Base-by-base conservation (phyloP, 2,329 filamentous ascomycete genomes). In the Cordyceps tenuipes region DNA sequence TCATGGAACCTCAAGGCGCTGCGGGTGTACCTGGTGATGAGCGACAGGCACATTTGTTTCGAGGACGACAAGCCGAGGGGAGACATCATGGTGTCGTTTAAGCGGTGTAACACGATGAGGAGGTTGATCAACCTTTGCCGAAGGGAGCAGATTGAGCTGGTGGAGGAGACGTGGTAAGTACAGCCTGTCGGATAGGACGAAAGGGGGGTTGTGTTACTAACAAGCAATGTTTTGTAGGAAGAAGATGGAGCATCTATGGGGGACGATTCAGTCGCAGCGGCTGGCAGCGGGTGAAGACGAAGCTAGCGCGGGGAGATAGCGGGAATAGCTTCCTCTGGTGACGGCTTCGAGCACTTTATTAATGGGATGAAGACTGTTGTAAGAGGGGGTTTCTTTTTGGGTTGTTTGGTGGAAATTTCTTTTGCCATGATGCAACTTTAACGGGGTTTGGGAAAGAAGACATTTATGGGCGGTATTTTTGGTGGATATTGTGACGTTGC, bases 71-170 rank as follows among this genome's bases (percentile, higher is more conserved):
- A 72, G 48, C 68, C 70, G 10, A 69, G 77, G 6, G 79, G 79
- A 3, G 73, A 80, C 48, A 66, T 84, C 3, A 71, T 84, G 63
- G 79, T 77, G 7, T 69, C 74, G 59, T 84, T 84, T 64, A 80
- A 81, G 67, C 69, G 81, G 6, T 73, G 77, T 64, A 73, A 79
- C 21, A 83, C 81, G 5, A 79, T 82, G 71, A 71, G 73, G 60
- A 73, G 82, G 2, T 82, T 84, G 63, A 67, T 84, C 51, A 65
- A 67, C 21, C 81, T 83, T 61, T 72, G 77, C 44, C 71, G 72
- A 61, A 73, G 72, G 63, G 77, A 75, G 68, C 73, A 73, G 0
- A 66, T 82, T 7, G 70, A 66, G 47, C 62, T 82, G 51, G 66
- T 72, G 2, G 75, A 76, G 64, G 69, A 68, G 1, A 67, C 70